Evolutionary conservation across 495 filamentous ascomycete genomes (phyloP).

Genomic region (Bathelium albidoporum): DNA sequence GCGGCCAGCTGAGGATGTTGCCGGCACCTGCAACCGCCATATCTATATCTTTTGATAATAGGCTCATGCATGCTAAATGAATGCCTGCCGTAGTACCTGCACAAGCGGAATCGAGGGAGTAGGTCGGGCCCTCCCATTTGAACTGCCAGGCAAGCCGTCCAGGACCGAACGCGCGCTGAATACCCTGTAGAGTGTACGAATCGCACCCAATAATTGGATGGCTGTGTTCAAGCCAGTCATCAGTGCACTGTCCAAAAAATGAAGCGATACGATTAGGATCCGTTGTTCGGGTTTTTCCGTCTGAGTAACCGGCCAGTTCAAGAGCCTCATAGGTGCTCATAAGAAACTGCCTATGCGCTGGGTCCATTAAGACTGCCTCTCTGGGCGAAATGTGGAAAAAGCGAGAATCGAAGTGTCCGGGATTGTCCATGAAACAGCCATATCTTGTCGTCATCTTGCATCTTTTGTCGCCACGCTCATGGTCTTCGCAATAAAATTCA

Average conservation of each 20-base stretch:
- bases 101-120: slow-evolving; percentile 26
- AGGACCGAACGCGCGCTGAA: slow-evolving; percentile 25
- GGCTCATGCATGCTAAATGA: slow-evolving; percentile 17
- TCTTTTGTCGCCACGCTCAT: slow-evolving; percentile 36
- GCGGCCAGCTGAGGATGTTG: slow-evolving; percentile 32
- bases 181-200: slow-evolving; percentile 26
- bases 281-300: slow-evolving; percentile 23
- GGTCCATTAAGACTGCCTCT: slow-evolving; percentile 24
- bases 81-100: slow-evolving; percentile 17
- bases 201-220: slow-evolving; percentile 18
- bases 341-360: slow-evolving; percentile 28
- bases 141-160: slow-evolving; percentile 24
- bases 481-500: slow-evolving; percentile 12
- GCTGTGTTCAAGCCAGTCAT: slow-evolving; percentile 25
- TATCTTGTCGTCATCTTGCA: slow-evolving; percentile 3
- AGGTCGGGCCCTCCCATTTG: slow-evolving; percentile 1
- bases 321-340: slow-evolving; percentile 32
- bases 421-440: slow-evolving; percentile 5
- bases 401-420: slow-evolving; percentile 26
- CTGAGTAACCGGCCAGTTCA: slow-evolving; percentile 30
- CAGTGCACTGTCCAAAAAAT: slow-evolving; percentile 29
- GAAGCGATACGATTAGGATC: slow-evolving; percentile 26
- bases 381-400: slow-evolving; percentile 34
- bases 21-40: slow-evolving; percentile 32
- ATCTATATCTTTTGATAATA: slow-evolving; percentile 11